Conservation (phyloP, 306 rosid species). For the Spatholobus suberectus region DNA sequence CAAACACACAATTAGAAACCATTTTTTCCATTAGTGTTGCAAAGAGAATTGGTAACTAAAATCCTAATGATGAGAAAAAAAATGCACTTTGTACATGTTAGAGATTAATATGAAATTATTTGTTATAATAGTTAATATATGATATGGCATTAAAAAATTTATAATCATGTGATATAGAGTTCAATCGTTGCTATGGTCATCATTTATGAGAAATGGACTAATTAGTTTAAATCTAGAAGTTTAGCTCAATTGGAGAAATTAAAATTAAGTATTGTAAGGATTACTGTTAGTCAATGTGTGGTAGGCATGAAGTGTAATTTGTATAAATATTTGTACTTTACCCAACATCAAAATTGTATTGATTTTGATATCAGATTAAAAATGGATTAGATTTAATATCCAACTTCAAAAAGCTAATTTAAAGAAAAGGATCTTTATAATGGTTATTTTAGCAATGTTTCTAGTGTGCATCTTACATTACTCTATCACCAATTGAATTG, state of each 20-base stretch:
- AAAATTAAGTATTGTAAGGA: background rate
- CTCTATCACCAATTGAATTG: background rate
- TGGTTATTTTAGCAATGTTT: background rate
- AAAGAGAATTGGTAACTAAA: background rate
- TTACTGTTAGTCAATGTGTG: background rate
- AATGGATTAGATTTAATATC: background rate
- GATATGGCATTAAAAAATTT: background rate
- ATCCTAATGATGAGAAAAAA: background rate
- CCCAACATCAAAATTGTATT: background rate
- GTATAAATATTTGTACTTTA: background rate
- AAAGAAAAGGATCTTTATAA: background rate
- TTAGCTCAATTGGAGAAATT: background rate
- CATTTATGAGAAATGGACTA: background rate
- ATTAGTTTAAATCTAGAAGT: background rate
- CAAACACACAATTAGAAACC: too few species aligned
- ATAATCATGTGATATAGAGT: background rate
- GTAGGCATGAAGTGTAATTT: background rate
- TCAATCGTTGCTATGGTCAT: background rate
- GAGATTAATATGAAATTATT: background rate
- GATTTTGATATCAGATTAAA: background rate
- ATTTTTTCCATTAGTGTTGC: background rate
- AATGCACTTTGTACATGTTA: background rate
- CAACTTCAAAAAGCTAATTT: background rate
- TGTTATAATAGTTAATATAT: background rate
- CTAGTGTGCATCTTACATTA: background rate